Base-by-base conservation (phyloP, 257 asterid species). In the Ehretia macrophylla region DNA sequence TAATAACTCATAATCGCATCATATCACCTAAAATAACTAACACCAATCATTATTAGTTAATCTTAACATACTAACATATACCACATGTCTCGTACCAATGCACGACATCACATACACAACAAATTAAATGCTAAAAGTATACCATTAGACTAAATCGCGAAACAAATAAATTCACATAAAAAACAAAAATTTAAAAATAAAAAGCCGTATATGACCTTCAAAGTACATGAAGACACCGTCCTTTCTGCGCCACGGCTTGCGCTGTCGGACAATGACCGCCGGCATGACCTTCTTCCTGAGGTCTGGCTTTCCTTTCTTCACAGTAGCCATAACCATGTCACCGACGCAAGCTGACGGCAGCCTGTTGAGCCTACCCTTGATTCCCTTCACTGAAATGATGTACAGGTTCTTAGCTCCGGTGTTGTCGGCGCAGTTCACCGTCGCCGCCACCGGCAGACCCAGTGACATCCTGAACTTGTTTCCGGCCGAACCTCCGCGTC, bases 241-340 rank as follows among this genome's bases (percentile, higher is more conserved):
- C 89, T 82, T 85, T 85, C 94, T 64, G 80, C 94, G 89, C 89
- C 89, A 85, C 0, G 87, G 94, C 76, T 84, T 84, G 72, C 93
- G 80, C 62, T 84, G 88, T 38, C 93, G 82, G 18, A 84, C 93
- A 22, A 85, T 82, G 58, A 82, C 89, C n/a, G 94, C 89, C 0
- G 94, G 94, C 94, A 82, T 82, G 39, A 85, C 89, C 80, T 85
- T 85, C 81, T 85, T 82, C 72, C 94, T 74, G 37, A 82, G 82
- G 55, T 83, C 91, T 3, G 85, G 91, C 75, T 83, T 81, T 0
- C 91, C 91, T 65, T 81, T 81, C 77, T 85, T 85, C 1, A 85
- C 90, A 0, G 94, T 85, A 49, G 88, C 88, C 88, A 84, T 79
- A 20, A 84, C 88, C 92, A 82, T 82, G 42, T 82, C 94, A 8